Base-by-base conservation (phyloP, 495 filamentous ascomycete genomes). In the Lepidopterella palustris region DNA sequence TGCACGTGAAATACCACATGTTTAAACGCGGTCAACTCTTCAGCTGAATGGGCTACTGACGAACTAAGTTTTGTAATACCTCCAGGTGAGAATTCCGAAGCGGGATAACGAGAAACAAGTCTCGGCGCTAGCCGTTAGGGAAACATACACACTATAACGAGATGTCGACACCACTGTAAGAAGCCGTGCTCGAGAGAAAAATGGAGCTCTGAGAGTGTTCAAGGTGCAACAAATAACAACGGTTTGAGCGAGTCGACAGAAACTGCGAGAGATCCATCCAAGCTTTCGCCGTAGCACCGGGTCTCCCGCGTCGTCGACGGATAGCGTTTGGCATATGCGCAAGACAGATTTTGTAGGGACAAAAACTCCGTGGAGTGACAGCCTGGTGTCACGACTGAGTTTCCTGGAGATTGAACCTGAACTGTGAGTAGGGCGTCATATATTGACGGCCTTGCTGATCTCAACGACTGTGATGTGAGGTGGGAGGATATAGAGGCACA, bases 311-410 rank as follows among this genome's bases (percentile, higher is more conserved):
- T 25, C 23, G 26, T 4, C 20, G 26, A 25, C 47, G 25, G 47
- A 24, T 50, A 13, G 47, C 25, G 51, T 31, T 18, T 21, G 31
- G 25, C 25, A 31, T 54, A 54, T 54, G 51, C 51, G 35, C 27
- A 13, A 29, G 28, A 49, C 6, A 11, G 31, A n/a, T 29, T 31
- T 28, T 58, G 55, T 42, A 58, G 55, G 55, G 26, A 57, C 55
- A 57, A 29, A 48, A 15, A 40, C 18, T 15, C 4, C 18, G 24
- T 27, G 31, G 20, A 42, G 45, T 58, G 39, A 58, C 40, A 49
- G 13, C 40, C 8, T 47, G 39, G 40, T 58, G 13, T 2, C 35
- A n/a, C n/a, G n/a, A 42, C 35, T 42, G 35, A 42, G 9, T 3
- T 18, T 18, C 35, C 35, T 42, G 13, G 10, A 11, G 35, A 42